These are phyloP conservation scores for Cnidoscolus chayamansa DNA, from an alignment of 441 rosid species.

Conservation along the genomic window DNA sequence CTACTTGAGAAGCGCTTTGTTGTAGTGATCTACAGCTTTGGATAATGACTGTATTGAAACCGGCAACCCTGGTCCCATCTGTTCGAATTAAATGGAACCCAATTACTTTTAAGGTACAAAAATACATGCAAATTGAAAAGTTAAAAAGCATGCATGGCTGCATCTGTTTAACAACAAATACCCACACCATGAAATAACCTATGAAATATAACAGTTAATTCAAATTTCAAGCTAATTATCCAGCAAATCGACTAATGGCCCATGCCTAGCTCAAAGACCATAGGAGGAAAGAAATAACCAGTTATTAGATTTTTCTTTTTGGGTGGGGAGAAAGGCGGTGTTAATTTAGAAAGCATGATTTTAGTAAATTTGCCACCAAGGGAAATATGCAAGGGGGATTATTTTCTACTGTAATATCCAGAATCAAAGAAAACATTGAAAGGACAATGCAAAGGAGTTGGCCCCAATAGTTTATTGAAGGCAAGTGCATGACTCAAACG, in stretches of 20 bases:
- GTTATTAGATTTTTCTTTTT: no score
- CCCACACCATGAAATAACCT: neutral
- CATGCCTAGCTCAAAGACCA: no score
- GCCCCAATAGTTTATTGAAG: neutral
- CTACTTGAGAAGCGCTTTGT: constrained; percentile 46
- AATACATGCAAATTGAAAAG: neutral
- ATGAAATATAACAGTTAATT: neutral
- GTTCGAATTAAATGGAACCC: constrained; percentile 27
- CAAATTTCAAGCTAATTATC: neutral
- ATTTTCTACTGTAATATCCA: neutral
- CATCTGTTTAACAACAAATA: neutral
- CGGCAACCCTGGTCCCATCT: constrained; percentile 87
- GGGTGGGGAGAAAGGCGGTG: no score
- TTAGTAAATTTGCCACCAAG: no score
- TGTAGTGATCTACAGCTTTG: constrained; percentile 79
- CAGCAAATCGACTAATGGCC: neutral
- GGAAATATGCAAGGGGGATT: neutral
- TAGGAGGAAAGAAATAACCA: no score
- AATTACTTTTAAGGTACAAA: neutral
- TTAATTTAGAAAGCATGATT: no score
- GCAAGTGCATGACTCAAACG: neutral
- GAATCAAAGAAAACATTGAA: neutral
- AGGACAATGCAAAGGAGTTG: neutral
- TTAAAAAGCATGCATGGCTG: neutral
- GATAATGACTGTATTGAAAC: constrained; percentile 89